Evolutionary conservation across 2,329 filamentous ascomycete genomes (phyloP), one percentile per base, ranked within the genome.

Genomic region (Phaeosphaeriaceae sp.): DNA sequence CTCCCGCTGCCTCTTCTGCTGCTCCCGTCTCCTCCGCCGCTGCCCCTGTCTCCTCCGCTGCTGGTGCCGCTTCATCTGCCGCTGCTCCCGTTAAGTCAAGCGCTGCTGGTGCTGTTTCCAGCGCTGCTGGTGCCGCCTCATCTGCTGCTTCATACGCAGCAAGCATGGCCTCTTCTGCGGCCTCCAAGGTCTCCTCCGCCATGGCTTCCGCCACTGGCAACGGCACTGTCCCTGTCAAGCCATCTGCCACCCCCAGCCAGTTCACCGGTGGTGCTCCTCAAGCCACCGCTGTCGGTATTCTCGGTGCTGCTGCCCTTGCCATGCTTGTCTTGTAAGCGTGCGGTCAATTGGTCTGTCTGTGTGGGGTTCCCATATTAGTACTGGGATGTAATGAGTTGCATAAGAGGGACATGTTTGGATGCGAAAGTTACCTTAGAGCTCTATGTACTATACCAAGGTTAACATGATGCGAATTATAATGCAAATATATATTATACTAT

Each of bases 251-350:
- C 17, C 8, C 50, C 13, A 57, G 64, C 6, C 32, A 67, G 52
- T 74, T 71, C 63, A 66, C 70, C 26, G 70, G 70, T 56, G 71
- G 56, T 47, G 71, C 70, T 42, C 53, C 68, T 15, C 64, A 62
- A 42, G 59, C 64, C 16, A 71, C 67, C 36, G 70, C 67, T 40
- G 67, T 58, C 26, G 70, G 67, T 48, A 46, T 72, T 28, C 42
- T 72, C 35, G 70, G 67, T 52, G 69, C 67, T 47, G 70, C 68
- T 40, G 68, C 67, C 23, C 43, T 72, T 46, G 70, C 69, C 46
- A 52, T 72, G 54, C 50, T 72, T 34, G 70, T 64, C 48, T 66
- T 73, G 67, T 73, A 72, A 56, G 26, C 17, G 18, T 17, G 64
- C 50, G 43, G 23, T 33, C 15, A 21, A 18, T 16, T 29, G n/a